Base-by-base conservation (phyloP, 768 basidiomycete species). In the Tricholomella constricta region DNA sequence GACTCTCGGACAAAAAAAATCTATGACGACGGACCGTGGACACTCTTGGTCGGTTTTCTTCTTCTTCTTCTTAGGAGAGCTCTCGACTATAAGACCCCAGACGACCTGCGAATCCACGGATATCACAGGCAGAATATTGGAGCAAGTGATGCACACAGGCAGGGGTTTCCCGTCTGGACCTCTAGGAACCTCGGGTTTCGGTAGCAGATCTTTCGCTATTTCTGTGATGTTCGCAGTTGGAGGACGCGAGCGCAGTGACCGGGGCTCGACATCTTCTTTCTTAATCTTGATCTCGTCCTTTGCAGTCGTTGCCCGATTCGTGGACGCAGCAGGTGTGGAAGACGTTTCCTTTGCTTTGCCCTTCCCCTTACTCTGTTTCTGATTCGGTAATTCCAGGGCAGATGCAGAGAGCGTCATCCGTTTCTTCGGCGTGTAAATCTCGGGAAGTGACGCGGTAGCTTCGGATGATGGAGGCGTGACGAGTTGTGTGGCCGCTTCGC, bases 51-150 rank as follows among this genome's bases (percentile, higher is more conserved):
- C 80, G 55, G n/a, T n/a, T n/a, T n/a, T n/a, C n/a, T 74, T 74
- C 67, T 84, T 85, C 62, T 80, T 84, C 66, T 80, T 85, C 66
- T 73, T 80, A 44, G 74, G 74, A 27, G 79, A 72, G 49, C 65
- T 73, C 60, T 84, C 82, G 19, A 78, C 54, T 36, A 73, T 76
- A 36, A 86, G 72, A 19, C 88, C 89, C 86, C 88, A 90, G 31
- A 90, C 86, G 20, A 90, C 80, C 66, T 85, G 76, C 36, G 80
- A 81, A 68, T 89, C 86, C 23, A 90, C 84, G 45, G 85, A 80
- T 59, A 91, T 91, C 53, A 91, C 78, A 2, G 89, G 89, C 59
- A 91, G 66, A 46, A 90, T 73, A 63, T 84, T 89, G 47, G 70
- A 72, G 68, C 89, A 91, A 22, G 86, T 91, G 63, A 76, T 70